Evolutionary conservation across 2,329 filamentous ascomycete species (phyloP), one percentile per base, ranked within the genome.

Genomic region (Colletotrichum brevisporum): DNA sequence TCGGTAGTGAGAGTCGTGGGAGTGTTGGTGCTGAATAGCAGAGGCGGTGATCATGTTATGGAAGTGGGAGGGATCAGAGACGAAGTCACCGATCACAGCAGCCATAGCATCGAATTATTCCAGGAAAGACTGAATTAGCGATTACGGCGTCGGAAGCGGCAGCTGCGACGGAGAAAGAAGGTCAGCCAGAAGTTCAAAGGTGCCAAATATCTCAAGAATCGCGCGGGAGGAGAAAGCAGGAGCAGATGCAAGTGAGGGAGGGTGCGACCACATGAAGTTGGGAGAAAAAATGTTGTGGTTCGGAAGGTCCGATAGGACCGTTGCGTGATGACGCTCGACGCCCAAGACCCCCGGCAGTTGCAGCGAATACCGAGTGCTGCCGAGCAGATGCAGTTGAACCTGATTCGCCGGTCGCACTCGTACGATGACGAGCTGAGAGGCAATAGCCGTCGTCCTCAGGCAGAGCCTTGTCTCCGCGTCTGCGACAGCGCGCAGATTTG

Each of bases 11-110:
- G 80, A 78, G 74, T 86, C 82, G 78, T 85, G 82, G 64, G 83
- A 76, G 72, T 85, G 84, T 72, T 83, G 83, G 72, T 82, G 83
- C 72, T 79, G 80, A 72, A 84, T 74, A 58, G 82, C 81, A 52
- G 85, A 79, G 65, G 82, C 80, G 68, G 83, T 81, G 84, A 94
- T 92, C 86, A 90, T 92, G 83, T 86, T 89, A 84, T 90, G 89
- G 82, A 92, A 91, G 82, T 90, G 88, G 75, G 89, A 86, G 75
- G 90, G 86, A 82, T 94, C 90, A 80, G 92, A 88, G 82, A 90
- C 89, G 83, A 90, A 90, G 84, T 95, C 93, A 80, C 88, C 87
- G 75, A 90, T 86, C 81, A 90, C 80, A 81, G 88, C 85, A 77
- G 88, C 89, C 89, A 91, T 91, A 82, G 80, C 85, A 83, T 83